Base-by-base conservation (phyloP, 176 grass and related monocot genomes). In the Tillandsia fasciculata region DNA sequence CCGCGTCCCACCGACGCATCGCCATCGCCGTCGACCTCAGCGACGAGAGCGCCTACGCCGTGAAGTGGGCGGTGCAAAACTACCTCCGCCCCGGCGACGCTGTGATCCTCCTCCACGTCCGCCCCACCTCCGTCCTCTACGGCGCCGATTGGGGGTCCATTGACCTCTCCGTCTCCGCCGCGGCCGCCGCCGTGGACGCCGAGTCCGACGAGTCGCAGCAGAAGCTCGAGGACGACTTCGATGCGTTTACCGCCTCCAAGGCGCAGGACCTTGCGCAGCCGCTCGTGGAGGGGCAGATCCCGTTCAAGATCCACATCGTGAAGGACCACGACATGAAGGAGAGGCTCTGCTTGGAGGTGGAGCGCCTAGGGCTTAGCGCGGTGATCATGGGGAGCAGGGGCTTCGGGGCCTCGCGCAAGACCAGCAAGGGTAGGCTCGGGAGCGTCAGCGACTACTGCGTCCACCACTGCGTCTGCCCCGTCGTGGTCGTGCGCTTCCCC, bases 271-370 rank as follows among this genome's bases (percentile, higher is more conserved):
- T 96, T 22, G 88, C 92, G 2, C 77, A 77, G 78, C 92, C 92
- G 0, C 83, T 96, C 48, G 78, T 87, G 63, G 92, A 85, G 11
- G 88, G 83, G 0, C 81, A 74, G 17, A 87, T 96, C 81, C 92
- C 88, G 11, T 87, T 85, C 76, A 96, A 91, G 88, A 82, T 91
- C 73, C 92, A 96, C 72, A 87, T 96, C 81, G 92, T 96, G 1
- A 89, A 78, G 73, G 92, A 96, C 73, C 92, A 96, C 76, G 92
- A 91, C 78, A 96, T 96, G 92, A 96, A 96, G 69, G 92, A 96
- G 83, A 83, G 92, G 33, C 92, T 96, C 67, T 96, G 92, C 88
- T 84, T 96, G 70, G 92, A 96, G 92, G 88, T 96, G 9, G 92
- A 96, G 76, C 86, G 92, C 78, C 80, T 96, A 12, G 81, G 83